phyloP scores from a whole-genome alignment of 306 rosid genomes.

The Glycine soja region DNA sequence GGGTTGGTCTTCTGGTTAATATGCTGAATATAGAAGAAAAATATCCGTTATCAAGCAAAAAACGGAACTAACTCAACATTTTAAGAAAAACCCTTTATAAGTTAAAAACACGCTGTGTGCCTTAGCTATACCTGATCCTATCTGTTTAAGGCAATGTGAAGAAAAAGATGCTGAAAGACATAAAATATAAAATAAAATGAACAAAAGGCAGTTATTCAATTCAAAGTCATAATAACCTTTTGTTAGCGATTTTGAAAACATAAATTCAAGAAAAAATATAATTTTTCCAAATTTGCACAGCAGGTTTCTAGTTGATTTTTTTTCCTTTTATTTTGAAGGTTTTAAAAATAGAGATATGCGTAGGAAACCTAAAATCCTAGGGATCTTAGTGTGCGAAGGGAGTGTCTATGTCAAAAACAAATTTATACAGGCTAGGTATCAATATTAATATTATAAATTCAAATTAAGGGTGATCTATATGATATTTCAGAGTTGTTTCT shows the following conservation, averaged over 20 bases:
- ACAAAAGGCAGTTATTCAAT: too few relatives aligned
- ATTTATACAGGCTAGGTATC: conserved; percentile 20
- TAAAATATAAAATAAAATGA: too few relatives aligned
- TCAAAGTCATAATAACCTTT: too few relatives aligned
- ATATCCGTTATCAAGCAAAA: not conserved
- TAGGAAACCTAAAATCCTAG: not conserved
- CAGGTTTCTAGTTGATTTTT: not conserved
- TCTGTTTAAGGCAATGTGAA: too few relatives aligned
- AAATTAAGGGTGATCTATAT: not conserved
- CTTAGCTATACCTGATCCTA: too few relatives aligned
- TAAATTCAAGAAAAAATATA: too few relatives aligned
- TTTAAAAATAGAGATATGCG: not conserved
- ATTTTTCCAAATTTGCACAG: not conserved
- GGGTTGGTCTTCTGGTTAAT: conserved; percentile 29
- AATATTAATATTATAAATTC: not conserved
- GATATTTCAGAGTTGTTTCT: conserved; percentile 15
- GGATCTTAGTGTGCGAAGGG: not conserved
- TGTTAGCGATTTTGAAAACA: too few relatives aligned
- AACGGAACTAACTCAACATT: conserved; percentile 11
- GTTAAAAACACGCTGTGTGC: too few relatives aligned
- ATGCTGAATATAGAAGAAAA: not conserved
- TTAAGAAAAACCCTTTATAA: too few relatives aligned
- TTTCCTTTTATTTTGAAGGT: not conserved
- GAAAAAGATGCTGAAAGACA: too few relatives aligned
- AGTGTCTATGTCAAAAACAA: not conserved